These are phyloP conservation scores for Carex myosuroides DNA, from an alignment of 176 grass and related monocot species.

Conservation along the genomic window DNA sequence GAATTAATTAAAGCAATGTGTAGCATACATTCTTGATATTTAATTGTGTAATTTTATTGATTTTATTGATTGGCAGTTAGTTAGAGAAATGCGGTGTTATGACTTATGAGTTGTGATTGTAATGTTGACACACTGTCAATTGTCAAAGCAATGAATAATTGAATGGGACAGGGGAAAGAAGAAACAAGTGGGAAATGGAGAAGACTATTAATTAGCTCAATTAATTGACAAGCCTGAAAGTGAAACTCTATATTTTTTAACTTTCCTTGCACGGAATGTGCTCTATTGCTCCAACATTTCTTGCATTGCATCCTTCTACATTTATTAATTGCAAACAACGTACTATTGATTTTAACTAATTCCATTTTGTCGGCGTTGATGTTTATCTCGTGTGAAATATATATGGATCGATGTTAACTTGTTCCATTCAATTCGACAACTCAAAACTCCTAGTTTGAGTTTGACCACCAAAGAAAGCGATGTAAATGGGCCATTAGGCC, in stretches of 20 bases:
- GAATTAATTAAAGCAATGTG: neutral
- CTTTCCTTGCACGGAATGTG: slow-evolving; percentile 24
- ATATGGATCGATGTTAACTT: neutral
- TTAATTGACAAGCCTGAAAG: slow-evolving; percentile 16
- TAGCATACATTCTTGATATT: neutral
- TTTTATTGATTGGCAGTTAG: neutral
- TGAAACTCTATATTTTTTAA: neutral
- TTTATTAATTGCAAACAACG: neutral
- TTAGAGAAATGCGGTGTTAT: neutral
- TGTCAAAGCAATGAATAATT: slow-evolving; percentile 5
- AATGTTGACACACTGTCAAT: neutral
- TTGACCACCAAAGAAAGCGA: slow-evolving; percentile 1
- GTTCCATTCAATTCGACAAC: too few species aligned
- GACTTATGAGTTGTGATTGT: slow-evolving; percentile 2
- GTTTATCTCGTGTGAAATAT: slow-evolving; percentile 8
- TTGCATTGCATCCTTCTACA: neutral
- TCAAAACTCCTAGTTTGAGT: neutral
- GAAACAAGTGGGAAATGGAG: neutral
- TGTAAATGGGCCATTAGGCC: neutral
- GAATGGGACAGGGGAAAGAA: neutral
- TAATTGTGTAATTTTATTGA: slow-evolving; percentile 3
- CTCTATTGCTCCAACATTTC: slow-evolving; percentile 1
- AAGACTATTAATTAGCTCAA: neutral
- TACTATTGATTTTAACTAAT: neutral
- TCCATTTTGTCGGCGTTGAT: slow-evolving; percentile 3